Conservation (phyloP, 495 filamentous ascomycete species). For the Aspergillus diversus region DNA sequence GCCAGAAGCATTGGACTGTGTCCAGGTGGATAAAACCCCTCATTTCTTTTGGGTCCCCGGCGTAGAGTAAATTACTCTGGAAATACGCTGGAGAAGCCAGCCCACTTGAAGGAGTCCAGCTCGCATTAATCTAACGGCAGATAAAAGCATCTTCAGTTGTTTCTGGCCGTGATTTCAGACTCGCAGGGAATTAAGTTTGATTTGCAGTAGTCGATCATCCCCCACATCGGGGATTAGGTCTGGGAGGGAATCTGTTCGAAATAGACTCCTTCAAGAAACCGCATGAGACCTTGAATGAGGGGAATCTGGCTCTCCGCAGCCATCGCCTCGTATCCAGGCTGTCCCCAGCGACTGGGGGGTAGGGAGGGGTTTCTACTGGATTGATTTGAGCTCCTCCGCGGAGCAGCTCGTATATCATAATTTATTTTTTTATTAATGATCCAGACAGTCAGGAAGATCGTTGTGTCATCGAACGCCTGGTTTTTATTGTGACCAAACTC, state of each 20-base stretch:
- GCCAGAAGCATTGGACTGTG: neutral
- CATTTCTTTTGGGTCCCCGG: neutral
- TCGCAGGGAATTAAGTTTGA: slow-evolving; percentile 1
- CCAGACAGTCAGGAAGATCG: neutral
- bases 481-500: no score
- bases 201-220: slow-evolving; percentile 17
- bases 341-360: slow-evolving; percentile 3
- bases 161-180: slow-evolving; percentile 1
- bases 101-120: neutral
- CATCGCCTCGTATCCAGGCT: slow-evolving; percentile 15
- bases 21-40: neutral
- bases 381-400: slow-evolving; percentile 9
- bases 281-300: slow-evolving; percentile 6
- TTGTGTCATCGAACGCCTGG: no score
- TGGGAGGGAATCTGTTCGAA: slow-evolving; percentile 13
- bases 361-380: slow-evolving; percentile 1
- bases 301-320: neutral
- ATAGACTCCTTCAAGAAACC: neutral
- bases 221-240: slow-evolving; percentile 16
- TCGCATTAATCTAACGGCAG: neutral
- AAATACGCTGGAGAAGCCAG: neutral
- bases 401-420: slow-evolving; percentile 15
- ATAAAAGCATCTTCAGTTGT: neutral
- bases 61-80: neutral
- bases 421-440: slow-evolving; percentile 2